phyloP scores from a whole-genome alignment of 139 green algal species.

The Eudorina sp. region DNA sequence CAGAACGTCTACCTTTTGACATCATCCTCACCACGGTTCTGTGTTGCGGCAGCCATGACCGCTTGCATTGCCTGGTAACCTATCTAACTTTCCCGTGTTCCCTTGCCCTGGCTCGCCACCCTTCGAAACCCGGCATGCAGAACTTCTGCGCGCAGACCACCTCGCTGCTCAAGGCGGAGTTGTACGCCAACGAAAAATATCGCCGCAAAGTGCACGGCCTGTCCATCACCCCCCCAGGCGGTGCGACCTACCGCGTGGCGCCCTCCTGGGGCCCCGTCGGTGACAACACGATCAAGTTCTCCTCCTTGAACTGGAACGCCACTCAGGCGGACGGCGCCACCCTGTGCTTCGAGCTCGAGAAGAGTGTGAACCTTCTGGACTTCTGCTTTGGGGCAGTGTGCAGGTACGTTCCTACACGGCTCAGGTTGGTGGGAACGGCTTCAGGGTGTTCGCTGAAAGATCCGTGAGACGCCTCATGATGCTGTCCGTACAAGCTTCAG shows the following conservation, averaged over 20 bases:
- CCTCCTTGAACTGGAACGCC: slow-evolving; percentile 4
- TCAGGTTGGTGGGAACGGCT: too few species aligned
- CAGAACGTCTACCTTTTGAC: too few species aligned
- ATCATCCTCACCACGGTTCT: not conserved
- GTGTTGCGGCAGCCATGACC: not conserved
- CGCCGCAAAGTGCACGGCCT: not conserved
- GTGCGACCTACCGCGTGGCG: not conserved
- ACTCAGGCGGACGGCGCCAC: not conserved
- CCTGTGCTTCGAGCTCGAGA: not conserved
- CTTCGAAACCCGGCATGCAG: not conserved
- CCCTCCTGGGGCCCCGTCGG: not conserved
- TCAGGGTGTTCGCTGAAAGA: too few species aligned
- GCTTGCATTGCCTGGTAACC: not conserved
- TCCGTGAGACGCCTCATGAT: not conserved
- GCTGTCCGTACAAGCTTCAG: not conserved
- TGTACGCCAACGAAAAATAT: not conserved
- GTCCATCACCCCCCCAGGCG: not conserved
- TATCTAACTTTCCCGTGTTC: not conserved
- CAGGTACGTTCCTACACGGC: not conserved
- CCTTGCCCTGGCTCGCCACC: not conserved
- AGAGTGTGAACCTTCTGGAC: not conserved
- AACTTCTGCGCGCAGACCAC: not conserved
- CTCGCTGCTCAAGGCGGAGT: slow-evolving; percentile 12
- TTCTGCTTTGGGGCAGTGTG: not conserved
- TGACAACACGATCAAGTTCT: slow-evolving; percentile 27